These are phyloP conservation scores for Claviceps purpurea DNA, from an alignment of 2,329 filamentous ascomycete species.

Conservation along the genomic window DNA sequence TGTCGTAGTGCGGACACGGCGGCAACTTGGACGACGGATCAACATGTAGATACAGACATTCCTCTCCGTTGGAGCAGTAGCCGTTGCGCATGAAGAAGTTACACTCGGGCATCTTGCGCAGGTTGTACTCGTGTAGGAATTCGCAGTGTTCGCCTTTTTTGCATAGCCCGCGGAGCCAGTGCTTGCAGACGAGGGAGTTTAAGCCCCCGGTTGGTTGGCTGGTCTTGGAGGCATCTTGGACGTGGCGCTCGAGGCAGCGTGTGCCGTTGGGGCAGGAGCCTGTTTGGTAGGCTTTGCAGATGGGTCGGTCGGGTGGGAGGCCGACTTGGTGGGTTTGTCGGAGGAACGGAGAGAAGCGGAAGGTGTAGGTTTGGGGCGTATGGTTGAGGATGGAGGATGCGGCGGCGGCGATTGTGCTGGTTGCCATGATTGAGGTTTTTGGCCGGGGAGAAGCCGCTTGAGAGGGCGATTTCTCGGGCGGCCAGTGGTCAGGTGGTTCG, in stretches of 20 bases:
- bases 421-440: conserved; percentile 14
- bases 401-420: conserved; percentile 12
- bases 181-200: conserved; percentile 89
- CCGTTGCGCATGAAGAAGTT: conserved; percentile 90
- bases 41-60: conserved; percentile 87
- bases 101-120: conserved; percentile 96
- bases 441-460: background rate
- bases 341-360: conserved; percentile 79
- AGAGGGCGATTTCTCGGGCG: too few species aligned
- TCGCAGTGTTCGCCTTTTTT: conserved; percentile 97
- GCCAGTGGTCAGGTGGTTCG: background rate
- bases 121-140: conserved; percentile 96
- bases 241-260: conserved; percentile 74
- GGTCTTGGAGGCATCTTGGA: conserved; percentile 22
- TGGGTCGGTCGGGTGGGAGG: conserved; percentile 62
- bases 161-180: conserved; percentile 93
- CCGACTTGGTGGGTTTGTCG: conserved; percentile 73
- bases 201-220: conserved; percentile 35
- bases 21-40: conserved; percentile 68
- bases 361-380: conserved; percentile 46
- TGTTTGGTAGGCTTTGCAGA: conserved; percentile 75
- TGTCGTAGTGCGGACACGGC: conserved; percentile 82
- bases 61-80: conserved; percentile 92
- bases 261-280: conserved; percentile 80
- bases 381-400: conserved; percentile 41